phyloP scores from a whole-genome alignment of 192 early-diverging fungal genomes.

The Backusella australiensis region DNA sequence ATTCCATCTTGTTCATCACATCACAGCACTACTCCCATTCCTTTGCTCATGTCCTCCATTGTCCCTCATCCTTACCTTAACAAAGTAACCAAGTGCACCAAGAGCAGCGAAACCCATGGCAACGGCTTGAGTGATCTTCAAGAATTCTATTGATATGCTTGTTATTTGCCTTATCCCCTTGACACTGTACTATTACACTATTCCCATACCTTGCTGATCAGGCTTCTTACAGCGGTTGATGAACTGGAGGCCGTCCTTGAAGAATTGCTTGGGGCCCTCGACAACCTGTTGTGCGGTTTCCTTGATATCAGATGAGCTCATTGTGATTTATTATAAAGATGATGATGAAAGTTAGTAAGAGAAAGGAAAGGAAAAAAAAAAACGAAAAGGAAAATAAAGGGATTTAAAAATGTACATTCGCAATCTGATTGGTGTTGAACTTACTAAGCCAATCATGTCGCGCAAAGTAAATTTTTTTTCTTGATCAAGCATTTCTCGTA shows the following conservation, averaged over 20 bases:
- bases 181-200: not conserved
- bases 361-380: not conserved
- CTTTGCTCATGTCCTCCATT: not conserved
- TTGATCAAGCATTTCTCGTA: not conserved
- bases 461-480: slow-evolving; percentile 3
- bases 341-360: slow-evolving; percentile 1
- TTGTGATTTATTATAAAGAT: slow-evolving; percentile 13
- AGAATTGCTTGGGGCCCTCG: slow-evolving; percentile 88
- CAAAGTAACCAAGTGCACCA: slow-evolving; percentile 97
- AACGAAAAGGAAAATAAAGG: not conserved
- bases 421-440: slow-evolving; percentile 2
- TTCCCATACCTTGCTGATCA: slow-evolving; percentile 73
- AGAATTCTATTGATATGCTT: slow-evolving; percentile 68
- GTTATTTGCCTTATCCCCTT: not conserved
- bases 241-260: slow-evolving; percentile 90
- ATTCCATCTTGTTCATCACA: not conserved
- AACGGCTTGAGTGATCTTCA: slow-evolving; percentile 91
- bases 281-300: slow-evolving; percentile 62
- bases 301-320: slow-evolving; percentile 30
- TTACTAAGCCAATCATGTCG: slow-evolving; percentile 3
- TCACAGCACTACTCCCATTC: not conserved
- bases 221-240: slow-evolving; percentile 98
- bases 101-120: slow-evolving; percentile 94
- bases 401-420: slow-evolving; percentile 1
- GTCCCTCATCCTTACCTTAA: slow-evolving; percentile 57